phyloP scores from a whole-genome alignment of 257 asterid species.

The Verbena officinalis region DNA sequence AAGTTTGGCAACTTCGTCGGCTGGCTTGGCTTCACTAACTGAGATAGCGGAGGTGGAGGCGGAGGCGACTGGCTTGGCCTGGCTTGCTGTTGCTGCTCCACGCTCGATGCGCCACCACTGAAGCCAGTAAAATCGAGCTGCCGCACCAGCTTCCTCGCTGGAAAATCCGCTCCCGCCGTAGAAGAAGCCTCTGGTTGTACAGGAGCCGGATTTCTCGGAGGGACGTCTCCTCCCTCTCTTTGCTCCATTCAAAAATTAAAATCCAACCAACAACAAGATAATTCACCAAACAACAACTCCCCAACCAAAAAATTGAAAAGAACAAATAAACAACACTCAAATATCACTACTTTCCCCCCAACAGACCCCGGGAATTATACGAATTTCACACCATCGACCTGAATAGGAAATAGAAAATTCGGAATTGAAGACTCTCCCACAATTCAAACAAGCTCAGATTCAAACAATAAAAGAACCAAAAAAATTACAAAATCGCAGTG shows the following conservation, averaged over 20 bases:
- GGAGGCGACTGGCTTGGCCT: conserved; percentile 41
- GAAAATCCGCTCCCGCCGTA: conserved; percentile 58
- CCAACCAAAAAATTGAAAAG: conserved; percentile 24
- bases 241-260: conserved; percentile 64
- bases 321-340: conserved; percentile 24
- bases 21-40: conserved; percentile 36
- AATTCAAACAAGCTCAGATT: conserved; percentile 53
- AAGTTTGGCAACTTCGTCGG: conserved; percentile 30
- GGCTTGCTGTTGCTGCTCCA: conserved; percentile 38
- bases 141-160: conserved; percentile 89
- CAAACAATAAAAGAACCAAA: conserved; percentile 33
- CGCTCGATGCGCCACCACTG: conserved; percentile 44
- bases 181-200: conserved; percentile 55
- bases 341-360: conserved; percentile 29
- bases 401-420: conserved; percentile 15
- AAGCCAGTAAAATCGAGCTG: conserved; percentile 92
- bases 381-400: conserved; percentile 15
- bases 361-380: conserved; percentile 7
- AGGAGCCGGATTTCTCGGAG: conserved; percentile 51
- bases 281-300: conserved; percentile 28
- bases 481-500: conserved; percentile 26
- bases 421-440: conserved; percentile 26
- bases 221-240: conserved; percentile 74
- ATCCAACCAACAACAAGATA: no score
- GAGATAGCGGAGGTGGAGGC: conserved; percentile 28